These are phyloP conservation scores for Mucor irregularis DNA, from an alignment of 371 early-diverging fungal species.

Conservation along the genomic window DNA sequence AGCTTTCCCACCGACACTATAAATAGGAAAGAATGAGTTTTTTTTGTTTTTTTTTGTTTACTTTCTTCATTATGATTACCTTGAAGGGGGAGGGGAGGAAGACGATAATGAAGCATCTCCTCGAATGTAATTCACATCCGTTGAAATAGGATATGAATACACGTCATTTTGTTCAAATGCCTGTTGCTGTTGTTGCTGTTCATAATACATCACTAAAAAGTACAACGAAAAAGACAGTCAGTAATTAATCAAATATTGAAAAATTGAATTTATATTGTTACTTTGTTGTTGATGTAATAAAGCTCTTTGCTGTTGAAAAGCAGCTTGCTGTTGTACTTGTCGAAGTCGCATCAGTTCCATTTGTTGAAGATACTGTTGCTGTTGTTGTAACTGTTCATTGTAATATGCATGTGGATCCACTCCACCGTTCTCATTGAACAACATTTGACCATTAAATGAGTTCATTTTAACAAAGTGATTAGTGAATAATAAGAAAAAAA, in stretches of 20 bases:
- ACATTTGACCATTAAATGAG: background rate
- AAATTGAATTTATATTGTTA: background rate
- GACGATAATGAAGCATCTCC: too few species aligned
- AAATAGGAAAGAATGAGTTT: background rate
- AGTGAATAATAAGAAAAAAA: background rate
- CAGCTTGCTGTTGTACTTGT: slow-evolving; percentile 23
- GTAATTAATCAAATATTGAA: too few species aligned
- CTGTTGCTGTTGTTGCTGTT: slow-evolving; percentile 12
- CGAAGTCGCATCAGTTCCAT: slow-evolving; percentile 14
- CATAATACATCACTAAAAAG: slow-evolving; percentile 14
- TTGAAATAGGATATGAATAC: background rate
- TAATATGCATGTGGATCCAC: background rate
- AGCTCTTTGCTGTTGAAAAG: slow-evolving; percentile 19
- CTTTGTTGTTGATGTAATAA: slow-evolving; percentile 11
- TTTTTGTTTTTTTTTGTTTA: background rate
- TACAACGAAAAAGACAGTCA: background rate
- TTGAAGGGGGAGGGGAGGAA: too few species aligned
- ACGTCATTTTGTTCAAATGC: too few species aligned
- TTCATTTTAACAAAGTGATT: background rate
- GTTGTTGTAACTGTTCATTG: background rate
- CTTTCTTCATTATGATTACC: too few species aligned
- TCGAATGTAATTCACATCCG: background rate
- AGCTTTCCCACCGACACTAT: slow-evolving; percentile 25
- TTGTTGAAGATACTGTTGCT: slow-evolving; percentile 6
- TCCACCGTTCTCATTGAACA: background rate